Evolutionary conservation across 768 basidiomycete species (phyloP).

Genomic region (Cystobasidium onofrii): DNA sequence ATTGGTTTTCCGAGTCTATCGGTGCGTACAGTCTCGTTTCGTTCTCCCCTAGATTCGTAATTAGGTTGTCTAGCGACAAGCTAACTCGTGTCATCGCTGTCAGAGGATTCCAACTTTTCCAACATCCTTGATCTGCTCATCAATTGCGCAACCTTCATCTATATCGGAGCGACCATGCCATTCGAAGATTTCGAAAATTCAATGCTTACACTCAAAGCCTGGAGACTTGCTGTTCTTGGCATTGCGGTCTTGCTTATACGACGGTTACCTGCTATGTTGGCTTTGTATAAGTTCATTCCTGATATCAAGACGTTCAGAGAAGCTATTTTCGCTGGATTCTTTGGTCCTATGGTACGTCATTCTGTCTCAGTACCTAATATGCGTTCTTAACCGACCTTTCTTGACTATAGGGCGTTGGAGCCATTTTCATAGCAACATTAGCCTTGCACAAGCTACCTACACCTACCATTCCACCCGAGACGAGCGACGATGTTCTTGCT

Average conservation of each 20-base stretch:
- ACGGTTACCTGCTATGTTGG: slow-evolving; percentile 73
- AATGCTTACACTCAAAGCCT: slow-evolving; percentile 62
- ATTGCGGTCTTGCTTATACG: slow-evolving; percentile 73
- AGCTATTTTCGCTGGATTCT: slow-evolving; percentile 89
- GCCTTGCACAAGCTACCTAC: slow-evolving; percentile 44
- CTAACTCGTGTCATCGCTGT: slow-evolving; percentile 40
- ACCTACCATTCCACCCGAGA: slow-evolving; percentile 49
- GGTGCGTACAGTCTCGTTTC: slow-evolving; percentile 86
- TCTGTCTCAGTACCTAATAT: too few species aligned
- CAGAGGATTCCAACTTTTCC: slow-evolving; percentile 83
- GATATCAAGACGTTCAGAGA: slow-evolving; percentile 91
- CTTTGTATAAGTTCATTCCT: slow-evolving; percentile 83
- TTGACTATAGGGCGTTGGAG: slow-evolving; percentile 83
- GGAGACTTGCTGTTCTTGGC: slow-evolving; percentile 75
- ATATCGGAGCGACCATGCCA: slow-evolving; percentile 95
- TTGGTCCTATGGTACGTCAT: slow-evolving; percentile 70
- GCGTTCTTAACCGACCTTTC: slow-evolving; percentile 5
- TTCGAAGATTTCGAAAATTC: slow-evolving; percentile 67
- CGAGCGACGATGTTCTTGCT: slow-evolving; percentile 60
- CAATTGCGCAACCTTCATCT: slow-evolving; percentile 91
- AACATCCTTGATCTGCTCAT: slow-evolving; percentile 93
- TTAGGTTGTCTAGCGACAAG: slow-evolving; percentile 35
- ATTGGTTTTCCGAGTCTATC: slow-evolving; percentile 43
- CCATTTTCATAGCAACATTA: slow-evolving; percentile 68
- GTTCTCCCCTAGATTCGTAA: slow-evolving; percentile 54